phyloP scores from a whole-genome alignment of 2,329 filamentous ascomycete genomes.

The Leptographium wingfieldii region DNA sequence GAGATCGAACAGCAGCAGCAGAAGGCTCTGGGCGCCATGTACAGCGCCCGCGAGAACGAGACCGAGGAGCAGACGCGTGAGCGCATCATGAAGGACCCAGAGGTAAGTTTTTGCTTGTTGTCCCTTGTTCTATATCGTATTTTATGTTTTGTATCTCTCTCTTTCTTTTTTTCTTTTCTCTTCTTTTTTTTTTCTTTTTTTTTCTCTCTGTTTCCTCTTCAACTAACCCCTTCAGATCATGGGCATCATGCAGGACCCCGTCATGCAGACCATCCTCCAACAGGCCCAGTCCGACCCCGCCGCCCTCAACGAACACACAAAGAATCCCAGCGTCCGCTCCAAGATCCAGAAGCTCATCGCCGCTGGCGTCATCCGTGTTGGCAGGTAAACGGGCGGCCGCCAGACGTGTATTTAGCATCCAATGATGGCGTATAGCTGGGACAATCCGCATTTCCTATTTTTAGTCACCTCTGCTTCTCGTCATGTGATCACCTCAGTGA shows the following conservation, averaged over 20 bases:
- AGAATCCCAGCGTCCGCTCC: conserved; percentile 68
- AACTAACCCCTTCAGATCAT: conserved; percentile 50
- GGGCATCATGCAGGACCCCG: conserved; percentile 81
- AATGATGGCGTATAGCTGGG: not conserved
- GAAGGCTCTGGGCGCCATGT: conserved; percentile 86
- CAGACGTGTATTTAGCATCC: not conserved
- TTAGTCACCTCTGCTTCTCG: not conserved
- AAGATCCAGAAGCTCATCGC: conserved; percentile 95
- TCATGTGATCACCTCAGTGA: not conserved
- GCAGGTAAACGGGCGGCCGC: conserved; percentile 3
- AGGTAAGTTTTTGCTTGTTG: conserved; percentile 44
- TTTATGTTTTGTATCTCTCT: not conserved
- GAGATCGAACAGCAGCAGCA: conserved; percentile 93
- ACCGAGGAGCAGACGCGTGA: conserved; percentile 92
- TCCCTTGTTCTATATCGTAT: not conserved
- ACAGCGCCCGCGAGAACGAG: conserved; percentile 81
- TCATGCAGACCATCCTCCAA: conserved; percentile 96
- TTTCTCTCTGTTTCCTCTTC: not conserved
- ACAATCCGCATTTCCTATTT: not conserved
- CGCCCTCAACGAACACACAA: conserved; percentile 94
- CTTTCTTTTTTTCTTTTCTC: not conserved
- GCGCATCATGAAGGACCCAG: conserved; percentile 78
- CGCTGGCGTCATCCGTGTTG: conserved; percentile 75
- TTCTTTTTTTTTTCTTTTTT: not conserved
- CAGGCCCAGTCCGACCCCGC: conserved; percentile 90